Conservation (phyloP, 1,139 yeast species). For the Suhomyces terraborum region DNA sequence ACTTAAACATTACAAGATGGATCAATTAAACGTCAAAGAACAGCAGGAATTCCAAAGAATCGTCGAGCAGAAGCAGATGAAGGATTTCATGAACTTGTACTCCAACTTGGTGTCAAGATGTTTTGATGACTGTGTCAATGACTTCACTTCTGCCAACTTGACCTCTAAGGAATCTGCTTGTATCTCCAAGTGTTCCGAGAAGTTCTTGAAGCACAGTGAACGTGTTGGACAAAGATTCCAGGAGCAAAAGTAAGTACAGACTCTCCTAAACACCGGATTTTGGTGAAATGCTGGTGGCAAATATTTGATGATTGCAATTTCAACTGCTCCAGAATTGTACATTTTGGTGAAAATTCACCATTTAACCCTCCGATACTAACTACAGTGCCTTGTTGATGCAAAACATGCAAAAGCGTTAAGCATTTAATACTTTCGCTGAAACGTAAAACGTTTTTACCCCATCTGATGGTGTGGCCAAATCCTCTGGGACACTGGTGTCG, state of each 20-base stretch:
- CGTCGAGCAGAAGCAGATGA: constrained; percentile 97
- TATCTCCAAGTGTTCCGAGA: constrained; percentile 90
- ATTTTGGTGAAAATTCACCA: neutral
- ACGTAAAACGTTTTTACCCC: too few species aligned
- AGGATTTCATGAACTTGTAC: constrained; percentile 95
- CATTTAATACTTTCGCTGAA: too few species aligned
- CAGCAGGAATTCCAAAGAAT: constrained; percentile 95
- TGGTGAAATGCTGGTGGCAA: neutral
- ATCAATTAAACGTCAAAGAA: constrained; percentile 84
- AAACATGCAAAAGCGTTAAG: constrained; percentile 42
- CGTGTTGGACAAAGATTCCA: constrained; percentile 99
- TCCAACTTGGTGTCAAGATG: constrained; percentile 95
- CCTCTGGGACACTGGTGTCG: constrained; percentile 2
- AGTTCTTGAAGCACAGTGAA: constrained; percentile 96
- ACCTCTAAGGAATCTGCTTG: constrained; percentile 84
- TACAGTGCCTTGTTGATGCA: constrained; percentile 51
- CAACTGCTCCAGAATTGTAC: too few species aligned
- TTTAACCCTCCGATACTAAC: constrained; percentile 5
- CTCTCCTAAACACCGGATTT: neutral
- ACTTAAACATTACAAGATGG: constrained; percentile 47
- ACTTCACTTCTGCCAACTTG: constrained; percentile 88
- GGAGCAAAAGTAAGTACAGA: constrained; percentile 67
- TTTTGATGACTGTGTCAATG: constrained; percentile 96
- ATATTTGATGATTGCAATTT: too few species aligned
- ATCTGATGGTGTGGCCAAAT: neutral